Evolutionary conservation across 805 yeast species (phyloP).

Genomic region (Trichomonascus vanleenenianus): DNA sequence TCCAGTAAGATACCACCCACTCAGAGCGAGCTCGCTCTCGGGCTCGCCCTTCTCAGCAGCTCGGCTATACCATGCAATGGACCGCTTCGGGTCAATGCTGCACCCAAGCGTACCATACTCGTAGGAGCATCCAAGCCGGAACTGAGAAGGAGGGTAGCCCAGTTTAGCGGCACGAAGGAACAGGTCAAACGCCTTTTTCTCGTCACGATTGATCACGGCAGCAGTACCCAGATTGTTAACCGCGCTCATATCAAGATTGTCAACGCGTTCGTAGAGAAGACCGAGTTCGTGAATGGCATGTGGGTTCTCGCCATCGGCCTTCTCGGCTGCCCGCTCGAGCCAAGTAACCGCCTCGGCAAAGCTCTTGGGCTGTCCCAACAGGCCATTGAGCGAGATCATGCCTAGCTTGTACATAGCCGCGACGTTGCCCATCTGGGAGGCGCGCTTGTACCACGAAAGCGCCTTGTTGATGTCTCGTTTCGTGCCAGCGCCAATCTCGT

Average conservation of each 20-base stretch:
- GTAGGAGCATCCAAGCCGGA: slow-evolving; percentile 61
- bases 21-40: slow-evolving; percentile 61
- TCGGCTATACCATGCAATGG: slow-evolving; percentile 67
- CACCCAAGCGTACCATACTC: slow-evolving; percentile 59
- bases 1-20: slow-evolving; percentile 79
- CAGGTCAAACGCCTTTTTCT: slow-evolving; percentile 40
- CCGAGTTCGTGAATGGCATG: slow-evolving; percentile 56
- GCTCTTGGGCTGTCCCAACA: slow-evolving; percentile 33
- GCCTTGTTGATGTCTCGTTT: slow-evolving; percentile 39
- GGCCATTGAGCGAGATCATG: slow-evolving; percentile 49
- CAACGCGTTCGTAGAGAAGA: slow-evolving; percentile 43
- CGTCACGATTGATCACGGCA: slow-evolving; percentile 21
- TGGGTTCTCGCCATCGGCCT: slow-evolving; percentile 38
- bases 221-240: slow-evolving; percentile 14
- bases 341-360: slow-evolving; percentile 41
- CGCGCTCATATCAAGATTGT: slow-evolving; percentile 19
- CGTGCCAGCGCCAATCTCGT: slow-evolving; percentile 57
- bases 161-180: slow-evolving; percentile 53
- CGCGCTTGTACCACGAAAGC: slow-evolving; percentile 45
- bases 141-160: slow-evolving; percentile 60
- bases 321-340: slow-evolving; percentile 42
- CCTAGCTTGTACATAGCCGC: slow-evolving; percentile 72
- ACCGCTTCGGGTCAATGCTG: slow-evolving; percentile 44
- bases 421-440: slow-evolving; percentile 55
- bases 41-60: slow-evolving; percentile 61